Conservation (phyloP, 1,284 basidiomycete species). For the Ceratobasidium sp. region DNA sequence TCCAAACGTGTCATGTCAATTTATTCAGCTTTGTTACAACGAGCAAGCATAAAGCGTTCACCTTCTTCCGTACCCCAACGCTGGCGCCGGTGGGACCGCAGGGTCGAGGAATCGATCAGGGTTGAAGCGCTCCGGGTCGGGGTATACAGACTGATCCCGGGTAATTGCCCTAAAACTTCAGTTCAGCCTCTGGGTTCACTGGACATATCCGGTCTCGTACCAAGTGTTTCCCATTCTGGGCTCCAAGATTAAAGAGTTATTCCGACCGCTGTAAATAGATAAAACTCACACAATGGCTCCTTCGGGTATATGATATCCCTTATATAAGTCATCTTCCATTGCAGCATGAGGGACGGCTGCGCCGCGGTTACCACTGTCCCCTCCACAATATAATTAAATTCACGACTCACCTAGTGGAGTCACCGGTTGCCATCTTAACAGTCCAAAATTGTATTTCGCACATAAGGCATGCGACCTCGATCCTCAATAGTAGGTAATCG, state of each 20-base stretch:
- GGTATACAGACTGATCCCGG: conserved; percentile 5
- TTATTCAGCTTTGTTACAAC: not conserved
- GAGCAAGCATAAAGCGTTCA: not conserved
- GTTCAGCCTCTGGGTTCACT: not conserved
- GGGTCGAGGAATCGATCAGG: conserved; percentile 32
- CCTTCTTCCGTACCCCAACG: conserved; percentile 27
- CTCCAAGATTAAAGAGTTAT: not conserved
- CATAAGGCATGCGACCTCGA: conserved; percentile 14
- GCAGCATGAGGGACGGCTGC: conserved; percentile 23
- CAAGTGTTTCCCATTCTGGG: conserved; percentile 32
- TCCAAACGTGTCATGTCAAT: not conserved
- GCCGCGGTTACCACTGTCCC: not conserved
- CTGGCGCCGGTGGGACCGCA: conserved; percentile 9
- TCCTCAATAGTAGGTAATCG: conserved; percentile 11
- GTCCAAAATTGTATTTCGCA: not conserved
- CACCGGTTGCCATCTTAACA: conserved; percentile 22
- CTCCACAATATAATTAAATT: not conserved
- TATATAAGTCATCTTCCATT: conserved; percentile 33
- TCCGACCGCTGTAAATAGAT: not conserved
- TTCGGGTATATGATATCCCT: conserved; percentile 27
- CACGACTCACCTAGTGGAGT: conserved; percentile 1
- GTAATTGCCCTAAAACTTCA: conserved; percentile 17
- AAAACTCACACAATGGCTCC: conserved; percentile 28
- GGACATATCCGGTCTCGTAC: not conserved
- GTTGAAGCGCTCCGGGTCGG: conserved; percentile 29